phyloP scores from a whole-genome alignment of 2,329 filamentous ascomycete species.

The Rhinocladiella similis region DNA sequence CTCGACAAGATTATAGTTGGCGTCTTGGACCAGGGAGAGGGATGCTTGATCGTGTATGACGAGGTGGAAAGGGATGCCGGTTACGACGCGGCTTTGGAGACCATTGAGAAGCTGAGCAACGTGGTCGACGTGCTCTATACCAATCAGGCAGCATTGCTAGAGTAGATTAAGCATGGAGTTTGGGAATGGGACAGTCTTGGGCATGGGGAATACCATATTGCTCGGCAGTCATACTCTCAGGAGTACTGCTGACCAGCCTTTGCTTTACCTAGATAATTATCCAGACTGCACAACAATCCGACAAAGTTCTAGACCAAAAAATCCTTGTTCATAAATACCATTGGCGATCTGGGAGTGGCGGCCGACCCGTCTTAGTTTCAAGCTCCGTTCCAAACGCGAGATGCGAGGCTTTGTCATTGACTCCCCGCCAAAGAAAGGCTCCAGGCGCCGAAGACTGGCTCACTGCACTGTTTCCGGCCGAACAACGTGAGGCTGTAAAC shows the following conservation, averaged over 20 bases:
- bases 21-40: slow-evolving; percentile 94
- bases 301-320: neutral
- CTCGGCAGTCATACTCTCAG: too few relatives aligned
- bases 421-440: neutral
- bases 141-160: slow-evolving; percentile 92
- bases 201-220: neutral
- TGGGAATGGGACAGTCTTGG: neutral
- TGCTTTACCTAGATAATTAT: too few relatives aligned
- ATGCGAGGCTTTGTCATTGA: slow-evolving; percentile 1
- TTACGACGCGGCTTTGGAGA: slow-evolving; percentile 90
- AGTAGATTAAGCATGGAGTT: slow-evolving; percentile 55
- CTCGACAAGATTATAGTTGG: slow-evolving; percentile 98
- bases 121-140: slow-evolving; percentile 97
- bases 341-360: neutral
- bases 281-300: neutral
- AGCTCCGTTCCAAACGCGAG: neutral
- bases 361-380: neutral
- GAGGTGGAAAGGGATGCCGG: slow-evolving; percentile 90
- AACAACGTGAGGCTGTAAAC: neutral
- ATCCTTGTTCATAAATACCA: neutral
- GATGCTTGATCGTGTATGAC: slow-evolving; percentile 94
- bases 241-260: too few relatives aligned
- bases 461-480: slow-evolving; percentile 1
- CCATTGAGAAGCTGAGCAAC: slow-evolving; percentile 94
- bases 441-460: neutral